Base-by-base conservation (phyloP, 345 rosid species). In the Gossypium sturtianum region DNA sequence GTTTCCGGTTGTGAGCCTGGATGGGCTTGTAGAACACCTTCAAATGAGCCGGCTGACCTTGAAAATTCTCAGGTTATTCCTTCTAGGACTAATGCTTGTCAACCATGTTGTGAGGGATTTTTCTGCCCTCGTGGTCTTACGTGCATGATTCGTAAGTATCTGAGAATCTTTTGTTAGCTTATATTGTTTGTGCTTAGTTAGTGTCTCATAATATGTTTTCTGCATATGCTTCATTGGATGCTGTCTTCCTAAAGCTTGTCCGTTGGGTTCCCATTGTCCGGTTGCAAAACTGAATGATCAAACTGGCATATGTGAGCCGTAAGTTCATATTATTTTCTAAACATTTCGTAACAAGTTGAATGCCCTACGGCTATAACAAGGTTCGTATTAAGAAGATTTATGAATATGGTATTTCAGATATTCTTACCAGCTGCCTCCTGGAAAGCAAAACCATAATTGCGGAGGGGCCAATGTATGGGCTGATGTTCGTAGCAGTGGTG, bases 401-500 rank as follows among this genome's bases (percentile, higher is more conserved):
- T 52, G 20, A 45, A 29, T 59, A 49, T 71, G 73, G 57, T 51
- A 71, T 66, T 88, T 66, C 89, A 93, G 99, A 81, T 95, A 95
- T 60, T 75, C 76, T 73, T 95, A 95, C 83, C 99, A 91, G 61
- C 80, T 88, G 47, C 94, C 97, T 75, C 83, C 89, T n/a, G 94
- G 89, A 75, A 12, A 64, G 78, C 83, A 87, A 62, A 86, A 88
- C 85, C 97, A 90, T 80, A 87, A 93, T 29, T 95, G 99, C 78
- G 98, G 99, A 74, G 98, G 98, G 66, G 98, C 99, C 77, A 87
- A 95, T 74, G 76, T 89, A 70, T 95, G 99, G 99, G 93, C 97
- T 1, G 97, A 93, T 84, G 80, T 91, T 64, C 76, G 45, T 63
- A 82, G 83, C 56, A 86, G 97, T 74, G 44, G 83, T 43, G 97